Conservation (phyloP, 2,329 filamentous ascomycete species). For the Trichoderma koningiopsis region DNA sequence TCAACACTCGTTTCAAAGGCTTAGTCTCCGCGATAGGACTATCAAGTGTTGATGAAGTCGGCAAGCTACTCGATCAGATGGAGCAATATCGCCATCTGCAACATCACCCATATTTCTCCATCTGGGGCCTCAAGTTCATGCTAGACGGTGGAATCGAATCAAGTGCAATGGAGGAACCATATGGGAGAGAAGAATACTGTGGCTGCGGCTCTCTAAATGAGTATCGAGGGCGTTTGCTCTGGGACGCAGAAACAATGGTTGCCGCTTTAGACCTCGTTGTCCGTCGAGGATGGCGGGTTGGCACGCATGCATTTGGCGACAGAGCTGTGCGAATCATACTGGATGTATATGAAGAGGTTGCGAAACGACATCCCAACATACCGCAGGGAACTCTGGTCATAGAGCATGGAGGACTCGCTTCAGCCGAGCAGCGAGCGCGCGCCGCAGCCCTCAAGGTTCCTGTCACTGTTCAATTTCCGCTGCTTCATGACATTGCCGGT, state of each 20-base stretch:
- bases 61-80: neutral
- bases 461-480: neutral
- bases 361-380: neutral
- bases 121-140: neutral
- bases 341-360: neutral
- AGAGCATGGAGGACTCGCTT: neutral
- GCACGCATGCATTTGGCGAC: neutral
- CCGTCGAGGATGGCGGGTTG: neutral
- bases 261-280: neutral
- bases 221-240: neutral
- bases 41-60: neutral
- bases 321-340: neutral
- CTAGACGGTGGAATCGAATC: neutral
- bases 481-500: neutral
- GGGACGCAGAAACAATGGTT: neutral
- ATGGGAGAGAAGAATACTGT: neutral
- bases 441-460: neutral
- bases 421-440: neutral
- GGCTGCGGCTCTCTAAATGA: neutral
- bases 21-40: neutral
- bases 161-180: neutral
- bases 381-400: neutral
- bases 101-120: neutral
- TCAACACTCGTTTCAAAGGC: neutral
- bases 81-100: neutral